Base-by-base conservation (phyloP, 345 rosid species). In the Eucalyptus microcorys region DNA sequence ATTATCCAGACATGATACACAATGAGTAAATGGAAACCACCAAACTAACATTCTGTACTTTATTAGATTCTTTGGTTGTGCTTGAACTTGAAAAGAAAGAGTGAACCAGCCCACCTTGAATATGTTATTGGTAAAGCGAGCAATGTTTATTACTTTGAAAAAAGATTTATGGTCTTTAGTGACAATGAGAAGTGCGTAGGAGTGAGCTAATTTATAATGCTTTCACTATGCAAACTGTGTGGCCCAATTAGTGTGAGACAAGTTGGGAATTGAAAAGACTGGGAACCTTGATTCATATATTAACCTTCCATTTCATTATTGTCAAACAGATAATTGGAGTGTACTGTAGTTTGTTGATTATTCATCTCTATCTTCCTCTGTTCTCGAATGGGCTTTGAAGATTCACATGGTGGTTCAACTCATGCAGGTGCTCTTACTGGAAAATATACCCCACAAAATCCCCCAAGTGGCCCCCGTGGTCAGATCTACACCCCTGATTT, bases 401-500 rank as follows among this genome's bases (percentile, higher is more conserved):
- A 34, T 49, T 68, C 86, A 52, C 81, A 26, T 87, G 52, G 59
- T 61, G 66, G 50, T 83, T 37, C 30, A 53, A 42, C 45, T 87
- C 30, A 24, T 88, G 89, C 93, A 98, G 98, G 99, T 88, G 96
- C 93, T 91, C 96, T 98, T 21, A 98, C 99, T 4, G 99, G 99
- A 90, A 98, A 98, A 91, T 98, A 97, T 91, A 96, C 96, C 24
- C 97, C 98, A 84, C 94, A 95, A 89, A 98, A 95, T 89, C 96
- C 96, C 85, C 99, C 98, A 42, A 91, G 95, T 15, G 99, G 99
- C 43, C 98, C 99, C 89, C 96, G 99, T 27, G 94, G 95, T 88
- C 92, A 68, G 91, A 94, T 98, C 81, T 98, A 98, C 90, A 95
- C 98, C 83, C 94, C 94, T 7, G 97, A 97, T 87, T 92, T 94